These are phyloP conservation scores for Akanthomyces uredinophilus DNA, from an alignment of 2,329 filamentous ascomycete species.

Conservation along the genomic window DNA sequence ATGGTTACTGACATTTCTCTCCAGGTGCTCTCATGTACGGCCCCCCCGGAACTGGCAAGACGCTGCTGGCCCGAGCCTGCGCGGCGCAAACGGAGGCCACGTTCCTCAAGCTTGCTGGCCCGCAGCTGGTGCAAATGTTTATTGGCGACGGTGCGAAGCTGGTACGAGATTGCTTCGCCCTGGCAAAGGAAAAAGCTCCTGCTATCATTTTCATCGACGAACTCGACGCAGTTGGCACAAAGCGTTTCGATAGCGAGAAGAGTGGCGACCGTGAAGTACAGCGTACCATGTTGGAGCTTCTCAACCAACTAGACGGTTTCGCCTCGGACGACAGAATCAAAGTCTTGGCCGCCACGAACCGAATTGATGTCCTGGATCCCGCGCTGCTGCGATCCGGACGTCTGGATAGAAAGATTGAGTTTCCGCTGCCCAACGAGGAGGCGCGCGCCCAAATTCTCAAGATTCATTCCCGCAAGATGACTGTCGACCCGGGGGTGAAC, in stretches of 20 bases:
- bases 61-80: conserved; percentile 87
- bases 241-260: conserved; percentile 98
- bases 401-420: conserved; percentile 96
- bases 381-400: conserved; percentile 87
- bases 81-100: conserved; percentile 97
- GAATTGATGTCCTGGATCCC: conserved; percentile 88
- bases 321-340: conserved; percentile 96
- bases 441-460: conserved; percentile 93
- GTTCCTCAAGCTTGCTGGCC: conserved; percentile 95
- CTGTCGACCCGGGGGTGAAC: conserved; percentile 86
- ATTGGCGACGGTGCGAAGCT: conserved; percentile 98
- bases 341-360: conserved; percentile 90
- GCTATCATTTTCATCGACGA: conserved; percentile 99
- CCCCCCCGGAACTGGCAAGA: conserved; percentile 85
- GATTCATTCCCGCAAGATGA: conserved; percentile 98
- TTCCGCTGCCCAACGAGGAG: conserved; percentile 96
- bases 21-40: conserved; percentile 97
- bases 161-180: conserved; percentile 92
- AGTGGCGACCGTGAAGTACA: conserved; percentile 97
- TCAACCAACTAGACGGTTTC: conserved; percentile 98
- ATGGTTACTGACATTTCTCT: conserved; percentile 46
- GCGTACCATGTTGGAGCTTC: conserved; percentile 95
- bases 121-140: conserved; percentile 98
- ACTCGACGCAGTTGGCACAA: conserved; percentile 94
- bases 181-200: conserved; percentile 97